phyloP scores from a whole-genome alignment of 805 yeast species.

The Hagleromyces aurorensis region DNA sequence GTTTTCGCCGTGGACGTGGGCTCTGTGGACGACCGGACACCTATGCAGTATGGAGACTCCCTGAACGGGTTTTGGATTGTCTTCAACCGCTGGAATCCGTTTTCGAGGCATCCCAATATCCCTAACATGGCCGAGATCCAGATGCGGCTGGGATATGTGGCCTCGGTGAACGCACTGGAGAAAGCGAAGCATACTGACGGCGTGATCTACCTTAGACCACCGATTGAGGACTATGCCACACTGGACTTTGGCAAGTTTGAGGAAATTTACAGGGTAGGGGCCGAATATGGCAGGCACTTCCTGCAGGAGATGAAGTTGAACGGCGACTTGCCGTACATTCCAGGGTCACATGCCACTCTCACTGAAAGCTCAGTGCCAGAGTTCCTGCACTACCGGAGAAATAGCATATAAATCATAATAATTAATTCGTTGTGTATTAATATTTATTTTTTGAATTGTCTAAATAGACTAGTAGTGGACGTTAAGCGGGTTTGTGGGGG shows the following conservation, averaged over 20 bases:
- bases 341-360: slow-evolving; percentile 37
- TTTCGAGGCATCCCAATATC: slow-evolving; percentile 75
- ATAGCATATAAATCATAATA: slow-evolving; percentile 49
- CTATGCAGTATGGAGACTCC: slow-evolving; percentile 87
- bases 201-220: slow-evolving; percentile 84
- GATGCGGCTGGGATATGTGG: slow-evolving; percentile 85
- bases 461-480: no score
- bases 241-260: slow-evolving; percentile 88
- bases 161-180: slow-evolving; percentile 89
- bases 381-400: slow-evolving; percentile 44
- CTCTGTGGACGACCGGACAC: slow-evolving; percentile 83
- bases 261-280: slow-evolving; percentile 78
- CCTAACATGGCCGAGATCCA: slow-evolving; percentile 96
- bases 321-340: slow-evolving; percentile 53
- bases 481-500: no score
- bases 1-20: slow-evolving; percentile 96
- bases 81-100: slow-evolving; percentile 81
- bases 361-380: slow-evolving; percentile 26
- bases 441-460: no score
- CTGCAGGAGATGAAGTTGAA: slow-evolving; percentile 44
- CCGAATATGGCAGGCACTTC: slow-evolving; percentile 56
- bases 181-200: slow-evolving; percentile 79
- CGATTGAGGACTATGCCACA: slow-evolving; percentile 86
- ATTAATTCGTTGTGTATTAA: no score
- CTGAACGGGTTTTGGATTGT: slow-evolving; percentile 89